Evolutionary conservation across 257 asterid genomes (phyloP).

Genomic region (Solanum arcanum): DNA sequence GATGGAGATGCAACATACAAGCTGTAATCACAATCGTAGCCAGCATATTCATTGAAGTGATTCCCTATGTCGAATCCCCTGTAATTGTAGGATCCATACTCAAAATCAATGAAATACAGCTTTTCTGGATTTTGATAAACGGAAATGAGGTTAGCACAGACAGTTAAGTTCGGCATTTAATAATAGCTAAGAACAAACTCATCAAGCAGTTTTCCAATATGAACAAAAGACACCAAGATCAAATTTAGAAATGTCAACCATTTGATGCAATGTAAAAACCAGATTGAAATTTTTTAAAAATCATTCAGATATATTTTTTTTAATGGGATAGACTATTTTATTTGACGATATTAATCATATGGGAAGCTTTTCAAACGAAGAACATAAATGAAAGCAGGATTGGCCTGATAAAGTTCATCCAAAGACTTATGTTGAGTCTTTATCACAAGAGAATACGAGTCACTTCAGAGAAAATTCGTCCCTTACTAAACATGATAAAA

Average conservation of each 20-base stretch:
- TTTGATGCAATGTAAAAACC: not conserved
- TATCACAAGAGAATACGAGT: not conserved
- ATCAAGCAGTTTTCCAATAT: not conserved
- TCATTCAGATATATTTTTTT: not conserved
- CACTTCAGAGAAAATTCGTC: not conserved
- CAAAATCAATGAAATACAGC: constrained; percentile 94
- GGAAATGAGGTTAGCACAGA: not conserved
- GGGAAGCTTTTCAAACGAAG: not conserved
- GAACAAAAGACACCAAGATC: not conserved
- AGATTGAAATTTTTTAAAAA: not conserved
- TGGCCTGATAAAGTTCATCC: not conserved
- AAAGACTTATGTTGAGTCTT: not conserved
- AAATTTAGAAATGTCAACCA: not conserved
- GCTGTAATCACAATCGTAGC: constrained; percentile 91
- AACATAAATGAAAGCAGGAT: not conserved
- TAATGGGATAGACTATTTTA: not conserved
- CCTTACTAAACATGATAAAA: not conserved
- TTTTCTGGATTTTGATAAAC: constrained; percentile 40
- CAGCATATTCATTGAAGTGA: constrained; percentile 98
- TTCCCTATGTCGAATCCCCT: constrained; percentile 98
- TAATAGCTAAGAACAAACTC: not conserved
- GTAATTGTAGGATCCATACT: constrained; percentile 86
- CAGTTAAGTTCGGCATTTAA: not conserved
- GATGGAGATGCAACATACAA: constrained; percentile 37
- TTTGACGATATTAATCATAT: not conserved